Conservation (phyloP, 192 early-diverging fungal species). For the Rhizoclosmatium sp. region DNA sequence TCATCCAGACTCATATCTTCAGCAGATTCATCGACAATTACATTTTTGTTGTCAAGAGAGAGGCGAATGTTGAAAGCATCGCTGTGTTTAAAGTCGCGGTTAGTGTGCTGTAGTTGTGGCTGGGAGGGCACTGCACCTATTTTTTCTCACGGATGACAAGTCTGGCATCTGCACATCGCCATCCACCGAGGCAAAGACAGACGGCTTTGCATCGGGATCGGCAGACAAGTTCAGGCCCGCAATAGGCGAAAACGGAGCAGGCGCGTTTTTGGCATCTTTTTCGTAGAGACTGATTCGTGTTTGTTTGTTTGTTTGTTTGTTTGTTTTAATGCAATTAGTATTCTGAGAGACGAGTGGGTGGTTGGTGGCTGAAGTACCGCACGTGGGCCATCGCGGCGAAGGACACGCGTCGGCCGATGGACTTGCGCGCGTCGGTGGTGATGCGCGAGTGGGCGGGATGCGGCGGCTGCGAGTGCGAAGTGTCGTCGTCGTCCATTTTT, state of each 20-base stretch:
- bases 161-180: conserved; percentile 17
- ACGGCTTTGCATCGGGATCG: not conserved
- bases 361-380: not conserved
- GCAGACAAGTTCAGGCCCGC: conserved; percentile 6
- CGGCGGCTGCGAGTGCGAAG: not conserved
- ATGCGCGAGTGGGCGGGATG: not conserved
- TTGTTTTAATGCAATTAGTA: not conserved
- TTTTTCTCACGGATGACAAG: conserved; percentile 19
- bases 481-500: not conserved
- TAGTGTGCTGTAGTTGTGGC: not conserved
- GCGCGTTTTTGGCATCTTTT: conserved; percentile 13
- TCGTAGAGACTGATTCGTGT: conserved; percentile 9
- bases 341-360: not conserved
- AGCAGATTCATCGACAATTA: not conserved
- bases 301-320: not conserved
- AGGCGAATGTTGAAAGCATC: conserved; percentile 26
- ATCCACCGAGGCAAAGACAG: not conserved
- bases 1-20: conserved; percentile 21
- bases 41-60: not conserved
- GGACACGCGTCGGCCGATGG: conserved; percentile 36
- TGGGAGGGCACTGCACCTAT: conserved; percentile 4
- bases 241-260: conserved; percentile 16
- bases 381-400: conserved; percentile 38
- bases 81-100: not conserved
- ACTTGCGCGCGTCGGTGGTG: conserved; percentile 25